Evolutionary conservation across 495 filamentous ascomycete species (phyloP), one percentile per base, ranked within the genome.

Genomic region (Choiromyces venosus): DNA sequence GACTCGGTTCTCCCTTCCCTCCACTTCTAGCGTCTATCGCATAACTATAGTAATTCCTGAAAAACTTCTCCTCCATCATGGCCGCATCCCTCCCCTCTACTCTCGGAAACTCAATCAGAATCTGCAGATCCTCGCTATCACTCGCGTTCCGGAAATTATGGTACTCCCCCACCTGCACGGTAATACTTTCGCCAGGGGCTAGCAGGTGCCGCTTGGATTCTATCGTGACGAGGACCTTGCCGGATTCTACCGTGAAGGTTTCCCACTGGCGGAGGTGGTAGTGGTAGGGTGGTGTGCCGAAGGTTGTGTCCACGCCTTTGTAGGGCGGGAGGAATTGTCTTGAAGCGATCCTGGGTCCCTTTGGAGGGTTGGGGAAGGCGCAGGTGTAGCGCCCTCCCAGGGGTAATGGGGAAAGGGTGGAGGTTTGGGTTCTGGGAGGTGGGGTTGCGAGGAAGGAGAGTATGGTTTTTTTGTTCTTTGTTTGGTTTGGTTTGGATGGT

Each of bases 11-110:
- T 29, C 21, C 72, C 56, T 77, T 66, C 52, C 52, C 25, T 16
- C 33, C 52, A 40, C 61, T 77, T 25, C 67, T 67, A 21, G 69
- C 77, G 36, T 77, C 75, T 14, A 72, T 65, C 40, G 72, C 19
- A 69, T 77, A 77, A 5, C 69, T 72, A 56, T 73, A 77, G 9
- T 67, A 7, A n/a, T 77, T 77, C 44, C 67, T 77, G 21, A 77
- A 77, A 66, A 77, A 77, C 21, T n/a, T 68, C 46, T 77, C 75
- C 66, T 77, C 75, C 5, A 61, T 29, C 52, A 61, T 61, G 6
- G 36, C 74, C 21, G 69, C 69, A 29, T 72, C 72, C 33, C 74
- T 67, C 25, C 66, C 75, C 52, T 56, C 37, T 33, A 66, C 16
- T 21, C 66, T 68, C 18, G 76, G 42, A 37, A 74, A 33, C 40